phyloP scores from a whole-genome alignment of 805 yeast genomes.

The Ogataea paradorogensis region DNA sequence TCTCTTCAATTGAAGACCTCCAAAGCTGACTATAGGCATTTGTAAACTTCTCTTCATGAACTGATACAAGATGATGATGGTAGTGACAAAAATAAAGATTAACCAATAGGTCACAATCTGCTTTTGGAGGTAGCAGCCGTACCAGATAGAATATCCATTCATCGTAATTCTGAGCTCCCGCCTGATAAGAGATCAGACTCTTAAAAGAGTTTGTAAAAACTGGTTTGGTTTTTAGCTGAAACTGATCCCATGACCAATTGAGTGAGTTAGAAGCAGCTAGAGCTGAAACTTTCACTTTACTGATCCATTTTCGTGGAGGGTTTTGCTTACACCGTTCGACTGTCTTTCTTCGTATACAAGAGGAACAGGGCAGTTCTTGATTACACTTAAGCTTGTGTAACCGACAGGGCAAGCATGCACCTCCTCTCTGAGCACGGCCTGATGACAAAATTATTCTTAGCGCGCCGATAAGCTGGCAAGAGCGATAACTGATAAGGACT shows the following conservation, averaged over 20 bases:
- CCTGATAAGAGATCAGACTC: no score
- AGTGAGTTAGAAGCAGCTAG: not conserved
- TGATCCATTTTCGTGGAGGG: slow-evolving; percentile 17
- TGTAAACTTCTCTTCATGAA: slow-evolving; percentile 14
- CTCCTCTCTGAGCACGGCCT: slow-evolving; percentile 7
- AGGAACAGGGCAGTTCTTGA: slow-evolving; percentile 13
- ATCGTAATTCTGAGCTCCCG: not conserved
- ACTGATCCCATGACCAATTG: not conserved
- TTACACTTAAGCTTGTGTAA: slow-evolving; percentile 14
- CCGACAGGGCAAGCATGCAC: slow-evolving; percentile 10
- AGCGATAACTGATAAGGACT: not conserved
- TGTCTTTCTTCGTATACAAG: slow-evolving; percentile 11
- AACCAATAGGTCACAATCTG: slow-evolving; percentile 12
- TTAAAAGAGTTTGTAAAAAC: not conserved
- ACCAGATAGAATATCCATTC: slow-evolving; percentile 11
- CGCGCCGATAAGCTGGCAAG: not conserved
- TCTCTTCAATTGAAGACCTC: slow-evolving; percentile 3
- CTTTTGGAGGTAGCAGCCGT: slow-evolving; percentile 10
- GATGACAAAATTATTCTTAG: not conserved
- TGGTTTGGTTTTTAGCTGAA: not conserved
- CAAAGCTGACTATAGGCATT: slow-evolving; percentile 5
- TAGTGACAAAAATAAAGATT: slow-evolving; percentile 8
- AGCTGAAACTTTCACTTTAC: slow-evolving; percentile 1
- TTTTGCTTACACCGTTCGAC: slow-evolving; percentile 31
- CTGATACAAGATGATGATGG: slow-evolving; percentile 3